phyloP scores from a whole-genome alignment of 345 rosid species.

The Trapa bicornis region DNA sequence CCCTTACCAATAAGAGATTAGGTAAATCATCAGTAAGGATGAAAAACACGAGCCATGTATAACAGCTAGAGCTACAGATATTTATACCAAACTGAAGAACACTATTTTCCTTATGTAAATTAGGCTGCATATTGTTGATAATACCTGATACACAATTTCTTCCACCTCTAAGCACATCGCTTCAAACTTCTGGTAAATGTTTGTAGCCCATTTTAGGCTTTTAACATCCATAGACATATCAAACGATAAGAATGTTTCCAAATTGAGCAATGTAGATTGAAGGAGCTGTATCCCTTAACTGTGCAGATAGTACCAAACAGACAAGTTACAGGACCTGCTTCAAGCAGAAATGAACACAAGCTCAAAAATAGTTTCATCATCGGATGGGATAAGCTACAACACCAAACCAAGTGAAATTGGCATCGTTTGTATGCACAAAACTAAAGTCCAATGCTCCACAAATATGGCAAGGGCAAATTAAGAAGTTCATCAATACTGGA shows the following conservation, averaged over 20 bases:
- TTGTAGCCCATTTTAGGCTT: slow-evolving; percentile 66
- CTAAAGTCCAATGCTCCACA: too few relatives aligned
- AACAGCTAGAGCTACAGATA: neutral
- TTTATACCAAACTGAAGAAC: neutral
- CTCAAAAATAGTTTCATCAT: neutral
- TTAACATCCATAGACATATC: slow-evolving; percentile 38
- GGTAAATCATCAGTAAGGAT: too few relatives aligned
- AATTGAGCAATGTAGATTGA: neutral
- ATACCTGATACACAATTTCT: slow-evolving; percentile 70
- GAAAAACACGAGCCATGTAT: neutral
- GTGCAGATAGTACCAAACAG: neutral
- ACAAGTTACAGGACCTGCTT: neutral
- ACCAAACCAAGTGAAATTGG: too few relatives aligned
- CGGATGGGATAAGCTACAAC: too few relatives aligned
- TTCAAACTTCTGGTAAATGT: slow-evolving; percentile 72
- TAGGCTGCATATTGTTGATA: neutral
- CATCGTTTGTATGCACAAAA: too few relatives aligned
- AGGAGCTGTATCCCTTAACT: neutral
- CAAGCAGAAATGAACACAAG: neutral
- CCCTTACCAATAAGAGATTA: too few relatives aligned
- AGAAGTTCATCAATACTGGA: neutral
- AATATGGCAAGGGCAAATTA: neutral
- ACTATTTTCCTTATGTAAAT: neutral
- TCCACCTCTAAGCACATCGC: slow-evolving; percentile 86
- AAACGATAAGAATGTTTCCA: neutral